Conservation (phyloP, 2,329 filamentous ascomycete species). For the Colletotrichum aenigma region DNA sequence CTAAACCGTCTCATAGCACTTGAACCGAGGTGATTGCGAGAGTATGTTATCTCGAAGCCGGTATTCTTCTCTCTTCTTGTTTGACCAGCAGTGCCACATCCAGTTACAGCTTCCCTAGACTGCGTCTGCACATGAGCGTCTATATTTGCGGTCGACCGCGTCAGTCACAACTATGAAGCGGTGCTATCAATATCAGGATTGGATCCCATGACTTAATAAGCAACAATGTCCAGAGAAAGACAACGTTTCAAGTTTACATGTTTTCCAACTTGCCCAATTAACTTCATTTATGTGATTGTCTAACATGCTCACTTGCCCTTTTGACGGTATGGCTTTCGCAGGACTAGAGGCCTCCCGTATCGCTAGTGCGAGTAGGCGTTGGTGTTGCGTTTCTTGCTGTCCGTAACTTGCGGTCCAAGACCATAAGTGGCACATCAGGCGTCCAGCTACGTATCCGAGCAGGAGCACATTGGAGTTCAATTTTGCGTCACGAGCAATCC, state of each 20-base stretch:
- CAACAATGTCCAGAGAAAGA: background rate
- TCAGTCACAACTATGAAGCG: background rate
- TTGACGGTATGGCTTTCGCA: background rate
- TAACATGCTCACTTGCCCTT: background rate
- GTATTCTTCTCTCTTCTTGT: background rate
- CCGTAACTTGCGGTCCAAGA: background rate
- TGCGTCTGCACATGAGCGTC: background rate
- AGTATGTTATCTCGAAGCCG: background rate
- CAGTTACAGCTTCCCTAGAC: background rate
- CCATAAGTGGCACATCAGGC: background rate
- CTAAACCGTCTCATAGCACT: background rate
- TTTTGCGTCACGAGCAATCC: background rate
- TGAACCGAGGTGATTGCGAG: background rate
- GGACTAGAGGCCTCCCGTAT: background rate
- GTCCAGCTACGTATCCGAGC: background rate
- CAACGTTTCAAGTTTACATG: background rate
- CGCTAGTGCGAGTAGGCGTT: background rate
- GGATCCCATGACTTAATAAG: background rate
- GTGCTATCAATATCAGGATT: background rate
- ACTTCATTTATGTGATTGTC: background rate
- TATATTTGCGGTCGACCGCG: background rate
- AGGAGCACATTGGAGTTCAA: background rate
- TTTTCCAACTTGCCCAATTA: background rate
- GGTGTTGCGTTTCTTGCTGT: background rate
- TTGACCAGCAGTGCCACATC: background rate